Base-by-base conservation (phyloP, 2,329 filamentous ascomycete genomes). In the Peltaster fructicola region DNA sequence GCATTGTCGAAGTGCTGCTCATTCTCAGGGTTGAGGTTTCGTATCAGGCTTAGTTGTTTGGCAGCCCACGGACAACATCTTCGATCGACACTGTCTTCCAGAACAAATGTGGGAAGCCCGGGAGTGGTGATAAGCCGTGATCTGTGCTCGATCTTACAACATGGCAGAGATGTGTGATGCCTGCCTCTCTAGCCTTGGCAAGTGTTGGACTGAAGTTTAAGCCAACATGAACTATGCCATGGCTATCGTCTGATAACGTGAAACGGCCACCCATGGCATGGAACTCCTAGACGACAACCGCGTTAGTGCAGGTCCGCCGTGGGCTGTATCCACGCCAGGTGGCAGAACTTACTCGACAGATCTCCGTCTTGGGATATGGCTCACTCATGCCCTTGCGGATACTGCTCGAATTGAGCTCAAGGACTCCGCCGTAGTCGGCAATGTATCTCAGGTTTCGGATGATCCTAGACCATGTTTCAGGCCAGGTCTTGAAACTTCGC, bases 191-290 rank as follows among this genome's bases (percentile, higher is more conserved):
- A 28, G 91, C 55, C 47, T 78, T 92, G 1, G 66, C 59, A 30
- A 90, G 52, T 4, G 77, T 69, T 19, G 65, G 66, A 22, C 49
- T 45, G 54, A 88, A 95, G 46, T 91, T 85, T 24, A 80, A 73
- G n/a, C 73, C 81, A 4, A 98, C 65, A 46, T 98, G 85, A 2
- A 67, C 75, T 30, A 81, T 65, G 18, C 79, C 79, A 55, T 98
- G 88, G 48, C 82, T 92, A 52, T 98, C 88, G 49, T 98, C 88
- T 5, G 80, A 92, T 39, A 98, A 63, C 26, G 81, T 90, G 51
- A 95, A 91, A 31, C 66, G 68, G 13, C 88, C 84, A 13, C 73
- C 73, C 40, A 79, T 61, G 6, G 52, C 53, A 26, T 82, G 44
- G 57, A 81, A 91, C 46, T 69, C 68, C 74, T 78, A n/a, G n/a